A percentile compares a stretch with the other conserved stretches of the same genome.
These are phyloP conservation scores for Dimargaris cristalligena DNA, from an alignment of 192 early-diverging fungal genomes.

Conservation along the genomic window DNA sequence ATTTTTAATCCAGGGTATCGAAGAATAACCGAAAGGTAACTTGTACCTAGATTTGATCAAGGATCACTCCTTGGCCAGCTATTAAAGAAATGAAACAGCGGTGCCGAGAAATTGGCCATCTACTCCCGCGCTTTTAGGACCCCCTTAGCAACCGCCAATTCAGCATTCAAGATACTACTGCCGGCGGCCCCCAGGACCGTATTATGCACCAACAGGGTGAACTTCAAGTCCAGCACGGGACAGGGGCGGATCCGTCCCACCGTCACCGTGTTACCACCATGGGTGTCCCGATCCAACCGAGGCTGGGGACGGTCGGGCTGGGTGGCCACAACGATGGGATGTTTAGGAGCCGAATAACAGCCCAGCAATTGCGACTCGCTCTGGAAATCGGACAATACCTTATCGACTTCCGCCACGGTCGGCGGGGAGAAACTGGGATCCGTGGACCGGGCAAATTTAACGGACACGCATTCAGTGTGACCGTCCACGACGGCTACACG, in stretches of 20 bases:
- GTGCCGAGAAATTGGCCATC: too few relatives aligned
- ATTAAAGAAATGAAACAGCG: too few relatives aligned
- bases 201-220: conserved; percentile 83
- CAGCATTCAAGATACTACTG: conserved; percentile 83
- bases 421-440: conserved; percentile 31
- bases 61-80: too few relatives aligned
- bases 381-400: conserved; percentile 52
- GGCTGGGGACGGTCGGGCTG: conserved; percentile 81
- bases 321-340: conserved; percentile 53
- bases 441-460: conserved; percentile 49
- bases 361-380: conserved; percentile 66
- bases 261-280: conserved; percentile 76
- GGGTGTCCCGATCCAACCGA: conserved; percentile 71
- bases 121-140: background rate
- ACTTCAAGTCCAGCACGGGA: conserved; percentile 80
- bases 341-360: conserved; percentile 62
- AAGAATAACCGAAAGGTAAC: too few relatives aligned
- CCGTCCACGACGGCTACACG: conserved; percentile 95
- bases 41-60: too few relatives aligned
- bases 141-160: conserved; percentile 77
- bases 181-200: conserved; percentile 94
- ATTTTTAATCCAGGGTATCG: too few relatives aligned
- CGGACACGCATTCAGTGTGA: conserved; percentile 76
- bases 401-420: conserved; percentile 53
- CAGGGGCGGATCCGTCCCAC: conserved; percentile 79